Evolutionary conservation across 768 basidiomycete genomes (phyloP), one percentile per base, ranked within the genome.

Genomic region (Boletus sp.): DNA sequence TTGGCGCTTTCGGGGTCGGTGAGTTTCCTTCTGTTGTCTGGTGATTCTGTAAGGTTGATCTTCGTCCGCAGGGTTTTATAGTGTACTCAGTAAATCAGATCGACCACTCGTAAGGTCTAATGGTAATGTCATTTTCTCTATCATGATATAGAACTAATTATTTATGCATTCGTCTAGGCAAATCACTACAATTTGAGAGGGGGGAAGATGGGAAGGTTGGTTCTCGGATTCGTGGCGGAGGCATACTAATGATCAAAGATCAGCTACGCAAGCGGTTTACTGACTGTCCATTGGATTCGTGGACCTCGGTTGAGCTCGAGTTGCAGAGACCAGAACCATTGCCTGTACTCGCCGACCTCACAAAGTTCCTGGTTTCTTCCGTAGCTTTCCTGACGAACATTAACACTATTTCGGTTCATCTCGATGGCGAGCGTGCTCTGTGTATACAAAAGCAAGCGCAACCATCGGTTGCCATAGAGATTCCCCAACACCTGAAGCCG

Each of bases 1-100:
- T 61, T 3, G 60, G 60, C 10, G 60, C 60, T 23, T 61, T 61
- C 17, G 60, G 60, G 10, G 60, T 61, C 5, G 60, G 60, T 54
- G 30, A 44, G 60, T 21, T 14, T 21, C 1, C 32, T 50, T 37
- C 5, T 1, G n/a, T 41, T 32, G 1, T 23, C 6, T 10, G 1
- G n/a, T 43, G 19, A 17, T 25, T 51, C 34, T 10, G 30, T 21
- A 39, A 29, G 21, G 4, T 21, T 38, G 34, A 62, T 25, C 3
- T 8, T 7, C 19, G 35, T 1, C 14, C 4, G 9, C 21, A 62
- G 60, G 61, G 9, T 62, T 62, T 50, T 62, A 62, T 45, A 54
- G 61, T 13, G 60, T 54, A 11, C 38, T 62, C 27, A 62, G 60
- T 15, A 63, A 54, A 46, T 51, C 61, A 23, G 50, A 62, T 39